Evolutionary conservation across 306 rosid species (phyloP), one percentile per base, ranked within the genome.

Genomic region (Cucurbita moschata): DNA sequence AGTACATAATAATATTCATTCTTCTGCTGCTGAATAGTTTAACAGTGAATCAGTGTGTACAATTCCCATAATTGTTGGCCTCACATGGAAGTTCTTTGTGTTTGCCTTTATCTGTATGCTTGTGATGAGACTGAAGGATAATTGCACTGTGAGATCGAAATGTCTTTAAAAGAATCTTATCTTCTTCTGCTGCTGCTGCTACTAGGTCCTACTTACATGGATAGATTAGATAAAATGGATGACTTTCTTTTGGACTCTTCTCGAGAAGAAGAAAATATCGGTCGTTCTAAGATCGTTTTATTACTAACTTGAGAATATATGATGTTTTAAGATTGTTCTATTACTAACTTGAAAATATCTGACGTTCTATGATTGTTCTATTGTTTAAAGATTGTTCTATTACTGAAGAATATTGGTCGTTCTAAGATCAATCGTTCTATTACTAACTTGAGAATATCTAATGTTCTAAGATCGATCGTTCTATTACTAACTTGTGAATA

Each of bases 111-210:
- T 47, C 56, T 47, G 57, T 47, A 68, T 68, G 54, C 18, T 11
- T 66, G 72, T 68, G 73, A 68, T 47, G 56, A 66, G 40, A 23
- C 57, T 46, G 57, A 68, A 63, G 67, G 76, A 71, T 66, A 6
- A 18, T 66, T 46, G 55, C 55, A 44, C 42, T 19, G 21, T 67
- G n/a, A 67, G 37, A 68, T 23, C 39, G 23, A 30, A 47, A 12
- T 11, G 21, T 67, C 38, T 11, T 26, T 44, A 11, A 67, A 19
- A 43, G 52, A 67, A 44, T 67, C 55, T 46, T 0, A 30, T 30
- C 35, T 26, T 26, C 26, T 64, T 52, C 50, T 63, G 30, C 13
- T 26, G 4, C 23, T 61, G n/a, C 51, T 61, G 10, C 10, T 61
- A n/a, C 52, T 62, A 8, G 49, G 69, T 38, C 71, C 52, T 65